Conservation (phyloP, 441 rosid genomes). For the Biscutella laevigata region DNA sequence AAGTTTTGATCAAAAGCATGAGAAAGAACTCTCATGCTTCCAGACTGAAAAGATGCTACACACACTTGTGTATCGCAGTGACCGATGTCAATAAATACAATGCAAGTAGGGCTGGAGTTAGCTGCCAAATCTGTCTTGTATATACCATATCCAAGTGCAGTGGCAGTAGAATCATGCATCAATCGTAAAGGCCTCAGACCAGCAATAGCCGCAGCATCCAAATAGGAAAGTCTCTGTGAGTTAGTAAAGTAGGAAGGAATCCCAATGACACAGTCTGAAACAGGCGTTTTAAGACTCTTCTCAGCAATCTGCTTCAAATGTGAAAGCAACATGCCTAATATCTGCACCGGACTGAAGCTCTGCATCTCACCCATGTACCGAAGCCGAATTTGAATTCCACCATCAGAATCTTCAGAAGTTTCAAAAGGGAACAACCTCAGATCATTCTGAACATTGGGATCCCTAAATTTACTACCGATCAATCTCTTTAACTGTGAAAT, state of each 20-base stretch:
- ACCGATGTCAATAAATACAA: constrained; percentile 78
- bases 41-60: constrained; percentile 54
- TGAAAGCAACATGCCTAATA: constrained; percentile 80
- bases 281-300: constrained; percentile 58
- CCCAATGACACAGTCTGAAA: constrained; percentile 76
- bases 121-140: constrained; percentile 71
- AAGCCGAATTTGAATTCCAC: constrained; percentile 55
- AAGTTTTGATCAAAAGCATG: constrained; percentile 72
- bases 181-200: constrained; percentile 78
- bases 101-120: constrained; percentile 38
- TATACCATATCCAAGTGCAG: constrained; percentile 91
- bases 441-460: constrained; percentile 61
- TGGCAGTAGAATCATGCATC: constrained; percentile 90
- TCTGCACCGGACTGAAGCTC: constrained; percentile 64
- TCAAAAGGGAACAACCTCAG: constrained; percentile 63
- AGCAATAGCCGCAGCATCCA: constrained; percentile 77
- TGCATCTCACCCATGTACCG: constrained; percentile 60
- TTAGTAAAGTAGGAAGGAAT: constrained; percentile 85
- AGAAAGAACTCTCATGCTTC: constrained; percentile 64
- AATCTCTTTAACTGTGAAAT: constrained; percentile 73
- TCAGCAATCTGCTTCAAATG: constrained; percentile 77
- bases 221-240: constrained; percentile 69
- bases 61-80: constrained; percentile 84
- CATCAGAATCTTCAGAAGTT: constrained; percentile 51
- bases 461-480: constrained; percentile 61